These are phyloP conservation scores for Paramyrothecium roridum DNA, from an alignment of 2,329 filamentous ascomycete genomes.

Conservation along the genomic window DNA sequence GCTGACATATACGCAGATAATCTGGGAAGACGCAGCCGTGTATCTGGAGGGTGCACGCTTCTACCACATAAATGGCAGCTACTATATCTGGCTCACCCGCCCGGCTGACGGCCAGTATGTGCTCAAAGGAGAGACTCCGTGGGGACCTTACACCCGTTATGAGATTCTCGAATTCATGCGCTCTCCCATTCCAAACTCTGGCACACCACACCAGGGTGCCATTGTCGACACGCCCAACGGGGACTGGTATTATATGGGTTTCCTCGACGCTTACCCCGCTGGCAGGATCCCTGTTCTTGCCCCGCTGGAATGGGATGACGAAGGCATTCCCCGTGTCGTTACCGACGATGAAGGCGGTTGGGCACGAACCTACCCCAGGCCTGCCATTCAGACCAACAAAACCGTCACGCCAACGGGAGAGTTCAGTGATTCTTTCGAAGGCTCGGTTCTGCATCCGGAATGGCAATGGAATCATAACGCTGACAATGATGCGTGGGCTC, in stretches of 20 bases:
- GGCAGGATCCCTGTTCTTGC: conserved; percentile 56
- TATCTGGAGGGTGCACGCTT: conserved; percentile 49
- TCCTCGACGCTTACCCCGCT: conserved; percentile 50
- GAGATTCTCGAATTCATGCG: conserved; percentile 28
- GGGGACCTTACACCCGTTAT: conserved; percentile 46
- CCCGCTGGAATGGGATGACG: conserved; percentile 43
- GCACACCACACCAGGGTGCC: conserved; percentile 51
- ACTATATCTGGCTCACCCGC: conserved; percentile 50
- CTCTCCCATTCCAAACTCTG: conserved; percentile 37
- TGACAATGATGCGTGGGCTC: conserved; percentile 40
- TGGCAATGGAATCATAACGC: conserved; percentile 65
- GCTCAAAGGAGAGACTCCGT: conserved; percentile 40
- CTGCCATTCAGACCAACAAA: conserved; percentile 19
- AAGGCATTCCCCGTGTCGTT: conserved; percentile 43
- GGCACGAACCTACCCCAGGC: conserved; percentile 36
- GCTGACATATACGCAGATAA: conserved; percentile 8
- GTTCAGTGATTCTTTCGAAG: conserved; percentile 29
- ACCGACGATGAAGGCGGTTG: conserved; percentile 38
- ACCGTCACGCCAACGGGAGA: conserved; percentile 28
- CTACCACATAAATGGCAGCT: conserved; percentile 52
- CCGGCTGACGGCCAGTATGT: conserved; percentile 43
- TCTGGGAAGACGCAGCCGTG: conserved; percentile 1
- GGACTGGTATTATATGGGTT: conserved; percentile 57
- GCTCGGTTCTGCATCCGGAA: conserved; percentile 33
- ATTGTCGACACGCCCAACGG: conserved; percentile 49